phyloP scores from a whole-genome alignment of 306 rosid genomes.

The Quercus gilva region DNA sequence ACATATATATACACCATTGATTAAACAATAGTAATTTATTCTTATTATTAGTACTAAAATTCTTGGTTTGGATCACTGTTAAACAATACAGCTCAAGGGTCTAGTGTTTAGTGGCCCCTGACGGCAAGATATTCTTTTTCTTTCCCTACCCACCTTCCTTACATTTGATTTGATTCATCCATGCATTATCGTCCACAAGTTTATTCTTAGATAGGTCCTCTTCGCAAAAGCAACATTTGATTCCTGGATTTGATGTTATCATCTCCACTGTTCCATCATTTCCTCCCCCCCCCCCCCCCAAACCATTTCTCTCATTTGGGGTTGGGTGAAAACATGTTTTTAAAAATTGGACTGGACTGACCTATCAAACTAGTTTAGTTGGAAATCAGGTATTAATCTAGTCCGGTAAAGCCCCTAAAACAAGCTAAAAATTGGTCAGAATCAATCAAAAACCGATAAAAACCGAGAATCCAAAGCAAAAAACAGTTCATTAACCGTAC shows the following conservation, averaged over 20 bases:
- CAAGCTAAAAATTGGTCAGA: too few species aligned
- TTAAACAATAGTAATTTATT: too few species aligned
- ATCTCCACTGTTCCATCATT: not conserved
- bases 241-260: not conserved
- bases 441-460: too few species aligned
- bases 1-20: too few species aligned
- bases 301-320: too few species aligned
- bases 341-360: too few species aligned
- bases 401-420: too few species aligned
- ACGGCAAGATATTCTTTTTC: conserved; percentile 23
- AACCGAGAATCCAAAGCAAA: accelerated
- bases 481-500: too few species aligned
- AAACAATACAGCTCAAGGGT: too few species aligned
- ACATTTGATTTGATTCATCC: not conserved
- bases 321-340: not conserved
- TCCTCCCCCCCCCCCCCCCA: too few species aligned
- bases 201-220: not conserved
- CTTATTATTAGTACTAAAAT: too few species aligned
- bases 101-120: conserved; percentile 13
- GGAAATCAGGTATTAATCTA: accelerated
- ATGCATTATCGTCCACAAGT: not conserved
- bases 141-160: not conserved
- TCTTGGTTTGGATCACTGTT: too few species aligned
- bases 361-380: accelerated
- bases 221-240: not conserved